Conservation (phyloP, 2,329 filamentous ascomycete genomes). For the Clarireedia monteithiana region DNA sequence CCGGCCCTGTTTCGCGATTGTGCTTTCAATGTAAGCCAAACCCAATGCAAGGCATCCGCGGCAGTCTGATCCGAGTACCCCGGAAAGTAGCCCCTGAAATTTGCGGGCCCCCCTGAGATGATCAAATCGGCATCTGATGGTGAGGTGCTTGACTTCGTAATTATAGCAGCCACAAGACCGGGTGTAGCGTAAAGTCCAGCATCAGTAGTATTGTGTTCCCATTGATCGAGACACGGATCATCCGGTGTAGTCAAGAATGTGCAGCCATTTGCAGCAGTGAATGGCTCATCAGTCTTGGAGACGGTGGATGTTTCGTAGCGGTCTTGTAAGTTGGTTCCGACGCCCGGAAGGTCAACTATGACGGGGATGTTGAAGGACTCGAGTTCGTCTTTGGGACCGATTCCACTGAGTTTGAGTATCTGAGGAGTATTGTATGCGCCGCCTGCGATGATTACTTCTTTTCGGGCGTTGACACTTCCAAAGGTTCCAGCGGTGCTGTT, state of each 20-base stretch:
- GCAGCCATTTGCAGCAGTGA: slow-evolving; percentile 31
- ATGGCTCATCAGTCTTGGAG: slow-evolving; percentile 34
- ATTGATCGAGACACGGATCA: slow-evolving; percentile 31
- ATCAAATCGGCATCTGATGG: slow-evolving; percentile 15
- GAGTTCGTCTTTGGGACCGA: slow-evolving; percentile 36
- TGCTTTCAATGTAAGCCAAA: slow-evolving; percentile 36
- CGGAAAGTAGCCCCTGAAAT: slow-evolving; percentile 26
- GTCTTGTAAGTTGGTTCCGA: slow-evolving; percentile 53
- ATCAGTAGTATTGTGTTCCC: slow-evolving; percentile 12
- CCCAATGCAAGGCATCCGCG: slow-evolving; percentile 24
- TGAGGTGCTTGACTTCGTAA: slow-evolving; percentile 16
- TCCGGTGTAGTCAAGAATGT: slow-evolving; percentile 29
- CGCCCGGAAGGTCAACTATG: slow-evolving; percentile 50
- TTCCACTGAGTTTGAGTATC: slow-evolving; percentile 38
- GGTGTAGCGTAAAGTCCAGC: slow-evolving; percentile 35
- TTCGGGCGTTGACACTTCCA: slow-evolving; percentile 11
- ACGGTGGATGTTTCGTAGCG: slow-evolving; percentile 41
- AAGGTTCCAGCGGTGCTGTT: slow-evolving; percentile 22
- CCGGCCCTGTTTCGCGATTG: slow-evolving; percentile 55
- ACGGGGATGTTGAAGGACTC: slow-evolving; percentile 39
- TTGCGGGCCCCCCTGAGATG: neutral
- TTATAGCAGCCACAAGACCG: slow-evolving; percentile 33
- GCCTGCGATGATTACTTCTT: slow-evolving; percentile 41
- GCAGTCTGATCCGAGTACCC: slow-evolving; percentile 36
- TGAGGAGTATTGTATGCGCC: slow-evolving; percentile 40